Evolutionary conservation across 2,329 filamentous ascomycete genomes (phyloP).

Genomic region (Colletotrichum zoysiae): DNA sequence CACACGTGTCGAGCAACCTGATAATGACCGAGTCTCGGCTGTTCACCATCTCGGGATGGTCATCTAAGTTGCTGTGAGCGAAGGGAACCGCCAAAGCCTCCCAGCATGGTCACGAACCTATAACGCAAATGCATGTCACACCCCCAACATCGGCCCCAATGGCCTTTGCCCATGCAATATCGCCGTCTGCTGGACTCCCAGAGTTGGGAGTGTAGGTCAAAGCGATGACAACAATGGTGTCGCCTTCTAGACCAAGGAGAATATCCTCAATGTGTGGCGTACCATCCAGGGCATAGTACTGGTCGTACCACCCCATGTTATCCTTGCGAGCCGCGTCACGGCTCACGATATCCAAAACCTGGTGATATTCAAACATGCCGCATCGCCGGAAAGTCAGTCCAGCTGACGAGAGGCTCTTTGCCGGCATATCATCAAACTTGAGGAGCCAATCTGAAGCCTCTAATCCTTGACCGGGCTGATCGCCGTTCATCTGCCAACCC

Average conservation of each 20-base stretch:
- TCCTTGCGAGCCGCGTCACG: slow-evolving; percentile 60
- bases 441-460: slow-evolving; percentile 67
- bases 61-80: slow-evolving; percentile 51
- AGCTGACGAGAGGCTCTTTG: slow-evolving; percentile 54
- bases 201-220: slow-evolving; percentile 65
- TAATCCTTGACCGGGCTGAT: slow-evolving; percentile 57
- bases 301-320: slow-evolving; percentile 70
- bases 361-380: slow-evolving; percentile 58
- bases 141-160: slow-evolving; percentile 67
- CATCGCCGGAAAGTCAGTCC: slow-evolving; percentile 61
- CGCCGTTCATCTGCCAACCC: slow-evolving; percentile 62
- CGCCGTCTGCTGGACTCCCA: slow-evolving; percentile 60
- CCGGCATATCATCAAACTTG: slow-evolving; percentile 63
- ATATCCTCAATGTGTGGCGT: slow-evolving; percentile 64
- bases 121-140: slow-evolving; percentile 71
- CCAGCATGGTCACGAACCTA: slow-evolving; percentile 56
- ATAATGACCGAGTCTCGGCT: slow-evolving; percentile 64
- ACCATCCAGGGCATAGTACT: slow-evolving; percentile 65
- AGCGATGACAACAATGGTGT: slow-evolving; percentile 64
- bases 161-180: slow-evolving; percentile 67
- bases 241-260: slow-evolving; percentile 64
- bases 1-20: slow-evolving; percentile 66
- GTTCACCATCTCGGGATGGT: slow-evolving; percentile 57
- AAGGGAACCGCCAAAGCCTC: not conserved
- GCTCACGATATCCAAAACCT: slow-evolving; percentile 64